Percentiles rank a stretch among this genome's conserved stretches.
Evolutionary conservation across 2,329 filamentous ascomycete species (phyloP).

Genomic region (Verruconis gallopava): DNA sequence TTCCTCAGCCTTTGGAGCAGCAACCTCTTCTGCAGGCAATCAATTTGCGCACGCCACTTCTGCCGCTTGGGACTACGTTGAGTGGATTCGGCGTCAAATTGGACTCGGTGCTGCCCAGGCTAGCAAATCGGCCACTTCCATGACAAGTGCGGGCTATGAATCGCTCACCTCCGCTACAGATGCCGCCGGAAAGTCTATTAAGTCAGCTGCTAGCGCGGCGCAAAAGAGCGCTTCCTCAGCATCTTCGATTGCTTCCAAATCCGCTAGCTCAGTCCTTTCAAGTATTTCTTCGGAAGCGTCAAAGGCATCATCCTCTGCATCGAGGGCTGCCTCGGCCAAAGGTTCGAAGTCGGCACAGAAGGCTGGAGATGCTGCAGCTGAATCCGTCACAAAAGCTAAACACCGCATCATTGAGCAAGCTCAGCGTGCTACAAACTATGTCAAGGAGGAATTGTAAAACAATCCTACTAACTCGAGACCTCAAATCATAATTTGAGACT

Average conservation of each 20-base stretch:
- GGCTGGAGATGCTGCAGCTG: conserved; percentile 21
- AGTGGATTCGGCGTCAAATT: conserved; percentile 18
- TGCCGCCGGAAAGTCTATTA: conserved; percentile 14
- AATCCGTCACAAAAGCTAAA: conserved; percentile 16
- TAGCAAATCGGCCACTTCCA: conserved; percentile 16
- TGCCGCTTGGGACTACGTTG: conserved; percentile 4
- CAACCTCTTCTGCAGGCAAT: conserved; percentile 50
- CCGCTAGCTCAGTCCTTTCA: conserved; percentile 21
- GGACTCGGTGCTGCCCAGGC: conserved; percentile 29
- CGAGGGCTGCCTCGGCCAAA: conserved; percentile 15
- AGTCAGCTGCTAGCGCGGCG: conserved; percentile 16
- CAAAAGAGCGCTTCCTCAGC: conserved; percentile 14
- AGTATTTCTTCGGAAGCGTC: conserved; percentile 20
- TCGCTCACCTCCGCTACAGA: conserved; percentile 20
- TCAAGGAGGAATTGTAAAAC: conserved; percentile 34
- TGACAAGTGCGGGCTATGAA: conserved; percentile 4
- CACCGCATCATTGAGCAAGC: conserved; percentile 16
- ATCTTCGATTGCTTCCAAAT: conserved; percentile 17
- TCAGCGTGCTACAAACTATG: conserved; percentile 21
- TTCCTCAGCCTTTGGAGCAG: conserved; percentile 30
- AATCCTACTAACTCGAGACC: too few relatives aligned
- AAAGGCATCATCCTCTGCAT: conserved; percentile 19
- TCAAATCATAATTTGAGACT: too few relatives aligned
- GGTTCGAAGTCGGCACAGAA: conserved; percentile 13
- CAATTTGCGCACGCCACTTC: conserved; percentile 65